Evolutionary conservation across 495 filamentous ascomycete genomes (phyloP), one percentile per base, ranked within the genome.

Genomic region (Darksidea phi): DNA sequence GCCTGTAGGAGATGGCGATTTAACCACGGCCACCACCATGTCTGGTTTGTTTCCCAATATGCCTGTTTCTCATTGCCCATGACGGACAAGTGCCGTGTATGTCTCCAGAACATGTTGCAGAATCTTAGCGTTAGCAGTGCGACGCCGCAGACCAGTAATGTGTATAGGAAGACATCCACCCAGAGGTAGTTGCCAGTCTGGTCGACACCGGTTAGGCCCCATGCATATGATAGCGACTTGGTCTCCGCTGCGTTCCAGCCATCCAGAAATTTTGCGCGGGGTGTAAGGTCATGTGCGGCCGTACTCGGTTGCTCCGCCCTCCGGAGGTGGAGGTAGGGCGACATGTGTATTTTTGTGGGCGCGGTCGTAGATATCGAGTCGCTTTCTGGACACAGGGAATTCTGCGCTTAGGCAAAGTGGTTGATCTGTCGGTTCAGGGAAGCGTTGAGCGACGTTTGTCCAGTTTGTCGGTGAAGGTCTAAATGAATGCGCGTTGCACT

Each of bases 1-100:
- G 94, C 83, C 67, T 93, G 92, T 0, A 94, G 74, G 1, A 97
- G 47, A 65, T 94, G 81, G 60, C 86, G 88, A 79, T 97, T 96
- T 51, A 95, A 61, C 72, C 76, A 80, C 70, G 79, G 82, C 86
- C 80, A 88, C 78, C 48, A 77, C 72, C 70, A 68, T 76, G 89
- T 71, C 70, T 84, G 70, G 82, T 91, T 83, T 75, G 85, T 69
- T 48, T 78, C 78, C 82, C 83, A 88, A 69, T 79, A 87, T 54
- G 68, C 72, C 66, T 86, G 84, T 53, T 72, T 59, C 26, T 67
- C 65, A 46, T 70, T 73, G 10, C 78, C 76, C 42, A 92, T 75
- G 45, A 83, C 86, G 18, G 84, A 77, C 61, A 96, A 79, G 23
- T 86, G 87, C 57, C 94, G 86, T 26, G 94, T 72, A 49, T 87